Base-by-base conservation (phyloP, 176 grass and related monocot genomes). In the Zoysia pacifica region DNA sequence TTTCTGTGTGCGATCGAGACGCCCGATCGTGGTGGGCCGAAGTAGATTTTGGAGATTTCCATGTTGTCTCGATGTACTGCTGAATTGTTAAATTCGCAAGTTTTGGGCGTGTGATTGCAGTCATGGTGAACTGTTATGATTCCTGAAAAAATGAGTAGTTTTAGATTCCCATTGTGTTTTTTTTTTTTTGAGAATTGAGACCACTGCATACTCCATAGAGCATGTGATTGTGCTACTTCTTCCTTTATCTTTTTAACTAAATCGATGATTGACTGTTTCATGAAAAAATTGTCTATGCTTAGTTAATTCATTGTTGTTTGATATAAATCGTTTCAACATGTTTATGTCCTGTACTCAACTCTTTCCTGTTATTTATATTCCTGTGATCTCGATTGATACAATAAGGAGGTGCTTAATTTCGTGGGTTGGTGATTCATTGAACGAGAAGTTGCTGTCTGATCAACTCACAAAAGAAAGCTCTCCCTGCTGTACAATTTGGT, bases 201-300 rank as follows among this genome's bases (percentile, higher is more conserved):
- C 28, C 28, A 28, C 28, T 28, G 28, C 28, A 28, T 19, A 48
- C 28, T 4, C 15, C 41, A 18, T 38, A 3, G 12, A 73, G 2
- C 49, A 45, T 78, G 5, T 79, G 75, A 45, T 11, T 69, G 65
- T 62, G 43, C 37, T 65, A 59, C 10, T 72, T 18, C 53, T 16
- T 9, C 13, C 3, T 20, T 49, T n/a, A 5, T 45, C 1, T 55
- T 4, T 71, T 71, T n/a, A 8, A 12, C 70, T 6, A 65, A 50
- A 46, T 55, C 18, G 20, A 59, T 50, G 16, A 46, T 58, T 54
- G 82, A 55, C 14, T 13, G 51, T 5, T 48, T 68, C 38, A 44
- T 58, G 39, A 0, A n/a, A 79, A 52, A 58, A 15, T 62, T 7
- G 46, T 9, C 6, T 58, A 19, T 68, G 3, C n/a, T 69, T 54